Base-by-base conservation (phyloP, 169 alveolate species). In the Plasmodium relictum region DNA sequence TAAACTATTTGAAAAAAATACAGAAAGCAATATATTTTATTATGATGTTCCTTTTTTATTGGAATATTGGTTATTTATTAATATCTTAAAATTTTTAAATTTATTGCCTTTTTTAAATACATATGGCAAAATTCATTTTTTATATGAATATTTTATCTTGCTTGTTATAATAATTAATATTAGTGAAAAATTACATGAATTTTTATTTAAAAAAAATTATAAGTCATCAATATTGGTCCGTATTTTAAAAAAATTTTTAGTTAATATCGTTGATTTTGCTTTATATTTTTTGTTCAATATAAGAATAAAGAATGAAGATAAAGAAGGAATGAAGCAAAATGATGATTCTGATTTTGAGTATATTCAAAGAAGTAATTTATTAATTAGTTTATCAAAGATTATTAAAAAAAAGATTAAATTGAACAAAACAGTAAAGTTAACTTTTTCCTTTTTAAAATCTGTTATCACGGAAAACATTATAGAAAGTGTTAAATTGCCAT, bases 11-110 rank as follows among this genome's bases (percentile, higher is more conserved):
- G 45, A 70, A 70, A 58, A 18, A 8, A 44, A 62, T 7, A 45
- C 44, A 37, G 66, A 22, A 22, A 24, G 56, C 16, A 18, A 69
- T 52, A 42, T 18, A 7, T n/a, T 54, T 48, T 31, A 45, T 22
- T 76, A 76, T 26, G 89, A 76, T n/a, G 89, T 76, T 5, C 52
- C 74, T 1, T 62, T 76, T 63, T 76, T 76, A 31, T 68, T 76
- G 62, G 89, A 76, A 62, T 76, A 76, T 45, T 76, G 89, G 89
- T 48, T 76, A 37, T 76, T 76, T 76, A 76, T 58, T 45, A 76
- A 58, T 42, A 76, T 76, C 18, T 63, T 76, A 48, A 76, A 76
- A 31, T 76, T 76, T 63, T 56, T 76, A 39, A 76, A 50, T 20
- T 62, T 16, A 3, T 45, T 50, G 6, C 31, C 61, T 41, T 76